Evolutionary conservation across 2,329 filamentous ascomycete species (phyloP), one percentile per base, ranked within the genome.

Genomic region (Beauveria sp.): DNA sequence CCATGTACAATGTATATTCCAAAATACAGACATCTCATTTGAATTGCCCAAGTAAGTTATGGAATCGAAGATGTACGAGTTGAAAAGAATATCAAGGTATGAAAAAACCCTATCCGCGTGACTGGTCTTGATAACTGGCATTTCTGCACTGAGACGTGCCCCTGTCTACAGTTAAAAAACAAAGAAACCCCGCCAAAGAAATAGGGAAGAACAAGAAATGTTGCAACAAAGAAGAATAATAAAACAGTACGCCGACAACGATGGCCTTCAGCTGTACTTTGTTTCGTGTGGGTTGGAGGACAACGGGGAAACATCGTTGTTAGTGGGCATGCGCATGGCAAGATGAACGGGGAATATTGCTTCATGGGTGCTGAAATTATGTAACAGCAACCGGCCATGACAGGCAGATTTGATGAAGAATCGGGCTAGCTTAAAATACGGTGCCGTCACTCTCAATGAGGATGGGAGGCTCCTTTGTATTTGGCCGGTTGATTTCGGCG

Each of bases 371-470:
- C 34, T 16, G 34, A 16, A 16, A 14, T 38, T 38, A 38, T 38
- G 34, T 38, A 38, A 5, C 34, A 38, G 34, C 12, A 38, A 38
- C 34, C 34, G 34, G n/a, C 6, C 28, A 20, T 40, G 50, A 40
- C 24, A 6, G 34, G 34, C 6, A 12, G 12, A 16, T 38, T 20
- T n/a, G 48, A 9, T 14, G 22, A 28, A 26, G 9, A 20, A n/a
- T 12, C 14, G 1, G 16, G 38, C 24, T 20, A 53, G 58, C 62
- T 73, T 86, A 96, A 73, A 99, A 98, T 66, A 99, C 91, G 26
- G 95, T 98, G 65, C 95, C 95, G 73, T 99, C 95, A 66, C 91
- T 96, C 67, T 96, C 84, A 69, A 98, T 97, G 77, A 97, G 87
- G 71, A 99, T 98, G 5, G 95, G 95, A 38, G 93, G 91, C 73